A percentile compares a stretch with the other conserved stretches of the same genome.
These are phyloP conservation scores for Metarhizium guizhouense DNA, from an alignment of 2,329 filamentous ascomycete species.

Conservation along the genomic window DNA sequence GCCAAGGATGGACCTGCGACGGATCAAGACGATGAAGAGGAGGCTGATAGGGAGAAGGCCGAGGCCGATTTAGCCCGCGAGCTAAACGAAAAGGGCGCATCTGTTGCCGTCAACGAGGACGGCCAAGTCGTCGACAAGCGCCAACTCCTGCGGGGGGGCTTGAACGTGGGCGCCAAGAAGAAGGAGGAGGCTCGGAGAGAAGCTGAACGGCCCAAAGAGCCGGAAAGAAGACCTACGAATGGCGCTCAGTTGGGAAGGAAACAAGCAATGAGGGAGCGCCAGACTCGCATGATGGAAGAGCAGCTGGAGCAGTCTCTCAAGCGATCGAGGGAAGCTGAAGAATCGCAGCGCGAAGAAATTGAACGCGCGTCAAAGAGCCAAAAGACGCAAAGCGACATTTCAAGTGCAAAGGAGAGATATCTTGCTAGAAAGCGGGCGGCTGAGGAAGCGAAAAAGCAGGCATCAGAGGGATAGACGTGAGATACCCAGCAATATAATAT, in stretches of 20 bases:
- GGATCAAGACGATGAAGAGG: slow-evolving; percentile 20
- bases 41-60: slow-evolving; percentile 43
- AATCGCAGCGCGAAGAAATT: slow-evolving; percentile 52
- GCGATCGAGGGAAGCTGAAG: slow-evolving; percentile 58
- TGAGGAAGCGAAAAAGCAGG: slow-evolving; percentile 55
- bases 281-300: slow-evolving; percentile 70
- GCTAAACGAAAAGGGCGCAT: slow-evolving; percentile 52
- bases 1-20: slow-evolving; percentile 28
- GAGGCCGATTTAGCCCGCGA: slow-evolving; percentile 59
- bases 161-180: slow-evolving; percentile 62
- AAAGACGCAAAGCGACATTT: slow-evolving; percentile 70
- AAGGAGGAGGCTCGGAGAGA: slow-evolving; percentile 31
- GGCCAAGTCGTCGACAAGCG: slow-evolving; percentile 77
- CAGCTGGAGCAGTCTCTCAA: slow-evolving; percentile 69
- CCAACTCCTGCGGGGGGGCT: slow-evolving; percentile 65
- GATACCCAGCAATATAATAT: not conserved
- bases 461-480: slow-evolving; percentile 15
- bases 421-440: slow-evolving; percentile 67
- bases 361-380: slow-evolving; percentile 63
- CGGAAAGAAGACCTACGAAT: slow-evolving; percentile 27
- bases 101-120: slow-evolving; percentile 68
- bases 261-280: slow-evolving; percentile 63
- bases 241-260: slow-evolving; percentile 39
- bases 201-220: slow-evolving; percentile 15
- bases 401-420: slow-evolving; percentile 71